These are phyloP conservation scores for Hypoxylon sp. DNA, from an alignment of 2,329 filamentous ascomycete genomes.

Conservation along the genomic window DNA sequence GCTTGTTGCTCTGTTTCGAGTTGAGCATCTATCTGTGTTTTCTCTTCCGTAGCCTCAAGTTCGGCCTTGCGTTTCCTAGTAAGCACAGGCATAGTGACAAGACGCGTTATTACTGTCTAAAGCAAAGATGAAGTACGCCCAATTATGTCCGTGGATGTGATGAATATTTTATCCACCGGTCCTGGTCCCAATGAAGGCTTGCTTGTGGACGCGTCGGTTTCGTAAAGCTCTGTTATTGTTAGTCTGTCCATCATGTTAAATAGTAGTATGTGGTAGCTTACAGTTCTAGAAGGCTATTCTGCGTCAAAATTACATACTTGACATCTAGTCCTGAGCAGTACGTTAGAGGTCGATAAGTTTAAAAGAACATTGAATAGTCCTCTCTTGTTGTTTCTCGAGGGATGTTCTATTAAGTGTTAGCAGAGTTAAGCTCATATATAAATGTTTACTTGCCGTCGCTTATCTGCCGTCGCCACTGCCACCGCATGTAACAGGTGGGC, in stretches of 20 bases:
- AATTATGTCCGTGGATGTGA: not conserved
- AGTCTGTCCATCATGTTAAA: not conserved
- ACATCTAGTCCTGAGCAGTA: too few relatives aligned
- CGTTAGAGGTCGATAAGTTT: too few relatives aligned
- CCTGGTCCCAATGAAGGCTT: not conserved
- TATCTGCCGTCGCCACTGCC: not conserved
- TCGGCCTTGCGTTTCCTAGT: slow-evolving; percentile 40
- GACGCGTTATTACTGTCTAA: not conserved
- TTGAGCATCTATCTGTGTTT: not conserved
- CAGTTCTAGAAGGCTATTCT: not conserved
- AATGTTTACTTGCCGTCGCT: not conserved
- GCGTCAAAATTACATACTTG: not conserved
- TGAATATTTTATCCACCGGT: not conserved
- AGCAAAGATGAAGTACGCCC: not conserved
- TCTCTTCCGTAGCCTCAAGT: slow-evolving; percentile 9
- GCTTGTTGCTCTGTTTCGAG: not conserved
- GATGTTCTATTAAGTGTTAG: not conserved
- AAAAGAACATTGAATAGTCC: too few relatives aligned
- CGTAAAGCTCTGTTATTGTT: not conserved
- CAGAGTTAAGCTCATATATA: not conserved
- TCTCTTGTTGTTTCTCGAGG: not conserved
- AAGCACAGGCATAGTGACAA: slow-evolving; percentile 31
- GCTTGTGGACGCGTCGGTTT: not conserved
- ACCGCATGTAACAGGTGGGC: not conserved
- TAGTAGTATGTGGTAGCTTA: not conserved